Base-by-base conservation (phyloP, 2,329 filamentous ascomycete species). In the Cladosporium sphaerospermum region DNA sequence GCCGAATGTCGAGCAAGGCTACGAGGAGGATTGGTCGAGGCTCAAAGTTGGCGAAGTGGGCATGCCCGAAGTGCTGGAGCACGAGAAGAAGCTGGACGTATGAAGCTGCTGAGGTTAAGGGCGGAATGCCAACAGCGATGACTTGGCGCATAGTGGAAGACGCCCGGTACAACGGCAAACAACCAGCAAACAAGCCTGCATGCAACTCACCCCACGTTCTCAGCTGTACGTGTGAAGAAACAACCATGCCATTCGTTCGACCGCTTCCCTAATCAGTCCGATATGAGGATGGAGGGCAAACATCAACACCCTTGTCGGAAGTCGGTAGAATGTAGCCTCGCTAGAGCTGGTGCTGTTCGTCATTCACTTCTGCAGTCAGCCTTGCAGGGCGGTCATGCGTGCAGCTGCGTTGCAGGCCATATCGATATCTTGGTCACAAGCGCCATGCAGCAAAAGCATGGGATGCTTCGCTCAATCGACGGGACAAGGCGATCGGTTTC, bases 1-100 rank as follows among this genome's bases (percentile, higher is more conserved):
- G 60, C 82, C 81, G 1, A 67, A 82, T 55, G 72, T 85, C 7
- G 79, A 83, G 57, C 65, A 73, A 19, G 75, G 73, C 0, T 77
- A 76, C 55, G 75, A 79, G 56, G 59, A 64, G 9, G 75, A 82
- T 55, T 75, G 77, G 66, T 67, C 62, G 11, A 75, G 73, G 59
- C 48, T 83, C 53, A 68, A 63, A 48, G 68, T 74, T 0, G 80
- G 80, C 0, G 67, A 69, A 14, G 71, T 82, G 1, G 62, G 67
- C 16, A 73, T 77, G 64, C 75, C 63, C 5, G 64, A 63, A 42
- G 67, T 69, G 33, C n/a, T 67, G 34, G 64, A 66, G 56, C 58
- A 57, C 51, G 66, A 68, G 57, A 64, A 62, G 55, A 62, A 43
- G 39, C 44, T 68, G 44, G 55, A 57, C 5, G 44, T 51, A 4